Evolutionary conservation across 2,329 filamentous ascomycete species (phyloP), one percentile per base, ranked within the genome.

Genomic region (Curvularia spicifera): DNA sequence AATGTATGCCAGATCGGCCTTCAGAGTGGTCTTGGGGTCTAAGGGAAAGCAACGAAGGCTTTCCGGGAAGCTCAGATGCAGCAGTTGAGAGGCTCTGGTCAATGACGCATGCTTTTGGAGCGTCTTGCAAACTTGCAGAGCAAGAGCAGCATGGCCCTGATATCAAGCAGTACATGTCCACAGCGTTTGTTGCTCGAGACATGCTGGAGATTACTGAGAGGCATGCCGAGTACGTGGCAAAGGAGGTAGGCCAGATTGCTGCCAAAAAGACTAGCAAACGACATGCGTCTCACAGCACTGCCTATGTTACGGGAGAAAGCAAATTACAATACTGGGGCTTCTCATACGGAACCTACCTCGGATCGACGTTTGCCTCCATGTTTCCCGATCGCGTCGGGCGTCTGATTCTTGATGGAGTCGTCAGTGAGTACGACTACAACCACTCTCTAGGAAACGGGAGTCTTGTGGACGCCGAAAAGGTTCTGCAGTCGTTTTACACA

Each of bases 141-240:
- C 66, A 65, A 1, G 62, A 64, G 5, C 68, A 67, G 39, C 63
- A 71, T 35, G 76, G 65, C 3, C 64, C 69, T 2, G 66, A 80
- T 39, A 78, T 80, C 61, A 77, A 77, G 58, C 70, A 75, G 47
- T 81, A 80, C 64, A 71, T 81, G 45, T 78, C 78, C 15, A 83
- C 82, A 0, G 79, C 80, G 1, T 78, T 76, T 24, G 79, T 81
- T 2, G 81, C 80, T 1, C 71, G 78, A 39, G 82, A 84, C 59
- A 83, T 84, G 80, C 68, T 84, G 7, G 76, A 79, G 40, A 76
- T 84, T 35, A 72, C 79, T 10, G 81, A 84, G 59, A 73, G 65
- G 31, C 75, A 81, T 42, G 79, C 74, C 7, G 72, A 78, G 26
- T 79, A 68, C 57, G 69, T 65, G 6, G 64, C 61, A 9, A 50